Percentiles rank a stretch among this genome's conserved stretches.
These are phyloP conservation scores for Boletus rex-veris DNA, from an alignment of 768 basidiomycete species.

Conservation along the genomic window DNA sequence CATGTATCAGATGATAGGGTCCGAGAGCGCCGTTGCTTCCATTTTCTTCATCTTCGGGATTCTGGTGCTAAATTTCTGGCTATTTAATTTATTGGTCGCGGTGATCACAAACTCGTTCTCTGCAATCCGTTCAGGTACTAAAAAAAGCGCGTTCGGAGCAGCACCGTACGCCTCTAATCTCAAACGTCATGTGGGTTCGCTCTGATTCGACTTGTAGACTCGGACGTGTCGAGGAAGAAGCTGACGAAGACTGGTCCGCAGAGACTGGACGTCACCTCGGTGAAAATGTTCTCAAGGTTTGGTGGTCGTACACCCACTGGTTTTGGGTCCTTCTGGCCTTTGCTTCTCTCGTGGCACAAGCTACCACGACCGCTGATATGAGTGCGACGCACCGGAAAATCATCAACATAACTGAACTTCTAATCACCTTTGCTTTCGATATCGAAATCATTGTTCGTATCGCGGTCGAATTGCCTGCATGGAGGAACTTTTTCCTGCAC, in stretches of 20 bases:
- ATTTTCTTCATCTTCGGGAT: conserved; percentile 85
- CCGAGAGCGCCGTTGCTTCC: conserved; percentile 85
- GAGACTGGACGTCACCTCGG: conserved; percentile 42
- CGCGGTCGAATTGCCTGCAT: conserved; percentile 69
- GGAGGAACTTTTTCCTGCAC: conserved; percentile 69
- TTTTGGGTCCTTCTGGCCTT: conserved; percentile 77
- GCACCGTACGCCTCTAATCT: conserved; percentile 30
- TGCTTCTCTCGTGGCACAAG: conserved; percentile 67
- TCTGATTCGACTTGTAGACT: conserved; percentile 28
- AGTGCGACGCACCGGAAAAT: conserved; percentile 42
- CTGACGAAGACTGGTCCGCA: conserved; percentile 60
- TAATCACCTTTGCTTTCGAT: conserved; percentile 80
- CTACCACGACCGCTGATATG: conserved; percentile 56
- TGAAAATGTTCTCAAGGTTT: conserved; percentile 48
- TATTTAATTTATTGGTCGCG: conserved; percentile 90
- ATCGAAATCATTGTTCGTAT: conserved; percentile 81
- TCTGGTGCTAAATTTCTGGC: conserved; percentile 89
- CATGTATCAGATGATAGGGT: conserved; percentile 88
- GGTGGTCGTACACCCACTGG: conserved; percentile 60
- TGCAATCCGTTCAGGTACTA: conserved; percentile 81
- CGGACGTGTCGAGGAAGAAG: conserved; percentile 45
- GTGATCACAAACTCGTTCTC: conserved; percentile 95
- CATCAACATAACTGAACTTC: conserved; percentile 66
- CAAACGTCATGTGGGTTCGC: neutral
- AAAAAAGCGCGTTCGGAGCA: conserved; percentile 90